Base-by-base conservation (phyloP, 2,329 filamentous ascomycete genomes). In the Emmonsia crescens region DNA sequence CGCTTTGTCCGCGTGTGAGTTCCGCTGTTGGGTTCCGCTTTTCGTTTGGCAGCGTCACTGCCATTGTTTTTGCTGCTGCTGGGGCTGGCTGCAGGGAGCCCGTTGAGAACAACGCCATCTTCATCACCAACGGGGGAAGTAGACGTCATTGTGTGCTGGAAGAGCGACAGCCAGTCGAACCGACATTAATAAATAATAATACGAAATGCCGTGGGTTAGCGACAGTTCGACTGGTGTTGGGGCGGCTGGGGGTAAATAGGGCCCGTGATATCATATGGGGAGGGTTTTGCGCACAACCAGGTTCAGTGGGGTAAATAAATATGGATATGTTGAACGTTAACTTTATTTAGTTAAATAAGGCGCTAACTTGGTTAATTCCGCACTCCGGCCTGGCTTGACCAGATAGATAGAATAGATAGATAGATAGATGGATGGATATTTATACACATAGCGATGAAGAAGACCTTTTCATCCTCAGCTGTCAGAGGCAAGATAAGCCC, bases 1-100 rank as follows among this genome's bases (percentile, higher is more conserved):
- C 84, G 80, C 77, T 86, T 86, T 66, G 83, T 78, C 66, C 83
- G 79, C 66, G 78, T 79, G 61, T 80, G 80, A 19, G 76, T 76
- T 74, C 75, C 75, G 73, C 73, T 75, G 66, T 67, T 64, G 59
- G 64, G 71, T 72, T 77, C 75, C 70, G 74, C 74, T 65, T 76
- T 77, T 68, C 75, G 72, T 70, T 77, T 78, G 19, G 27, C 56
- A 33, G 38, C 8, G 16, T 58, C 56, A 21, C 16, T 6, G 33
- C 42, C 44, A 21, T 38, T 19, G 36, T 44, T 51, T 40, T 14
- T n/a, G n/a, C 29, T 51, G 48, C 46, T 42, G 58, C 29, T 29
- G 46, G 4, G 6, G 33, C 40, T 48, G 48, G 48, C 27, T 40
- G 48, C 29, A 6, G 48, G 48, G 8, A 19, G 38, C 19, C n/a